Conservation (phyloP, 2,329 filamentous ascomycete genomes). For the Fusarium torulosum region DNA sequence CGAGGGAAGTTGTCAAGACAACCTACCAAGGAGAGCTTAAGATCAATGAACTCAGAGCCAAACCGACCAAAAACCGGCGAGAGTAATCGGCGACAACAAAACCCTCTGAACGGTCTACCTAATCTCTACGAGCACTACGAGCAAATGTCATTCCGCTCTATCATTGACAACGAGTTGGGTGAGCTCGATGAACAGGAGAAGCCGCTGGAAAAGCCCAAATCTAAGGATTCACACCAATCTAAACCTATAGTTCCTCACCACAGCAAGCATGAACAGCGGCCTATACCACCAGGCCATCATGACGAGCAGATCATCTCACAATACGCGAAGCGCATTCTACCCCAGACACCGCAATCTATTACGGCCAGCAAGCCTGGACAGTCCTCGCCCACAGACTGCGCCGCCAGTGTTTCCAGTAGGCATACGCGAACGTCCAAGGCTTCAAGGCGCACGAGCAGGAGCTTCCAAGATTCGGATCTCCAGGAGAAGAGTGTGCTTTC, state of each 20-base stretch:
- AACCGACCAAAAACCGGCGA: slow-evolving; percentile 47
- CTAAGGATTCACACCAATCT: slow-evolving; percentile 26
- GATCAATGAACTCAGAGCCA: slow-evolving; percentile 39
- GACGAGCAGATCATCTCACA: slow-evolving; percentile 46
- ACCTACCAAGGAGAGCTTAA: slow-evolving; percentile 55
- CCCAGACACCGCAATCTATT: slow-evolving; percentile 41
- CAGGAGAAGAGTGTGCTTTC: slow-evolving; percentile 68
- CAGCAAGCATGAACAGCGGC: slow-evolving; percentile 33
- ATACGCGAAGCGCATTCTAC: slow-evolving; percentile 44
- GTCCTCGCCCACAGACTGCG: slow-evolving; percentile 56
- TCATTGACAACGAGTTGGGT: slow-evolving; percentile 49
- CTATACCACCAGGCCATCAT: slow-evolving; percentile 30
- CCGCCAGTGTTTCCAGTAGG: slow-evolving; percentile 66
- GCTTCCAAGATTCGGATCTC: slow-evolving; percentile 64
- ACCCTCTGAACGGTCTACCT: slow-evolving; percentile 57
- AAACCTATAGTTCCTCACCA: slow-evolving; percentile 19
- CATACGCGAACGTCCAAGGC: slow-evolving; percentile 68
- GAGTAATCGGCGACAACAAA: slow-evolving; percentile 39
- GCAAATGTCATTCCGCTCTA: slow-evolving; percentile 64
- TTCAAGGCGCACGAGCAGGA: slow-evolving; percentile 61
- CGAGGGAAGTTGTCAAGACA: slow-evolving; percentile 53
- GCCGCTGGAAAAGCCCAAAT: slow-evolving; percentile 22
- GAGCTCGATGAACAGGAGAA: slow-evolving; percentile 29
- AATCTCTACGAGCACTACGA: slow-evolving; percentile 71
- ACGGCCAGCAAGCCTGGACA: slow-evolving; percentile 44